Conservation (phyloP, 2,329 filamentous ascomycete genomes). For the Alternaria ventricosa region DNA sequence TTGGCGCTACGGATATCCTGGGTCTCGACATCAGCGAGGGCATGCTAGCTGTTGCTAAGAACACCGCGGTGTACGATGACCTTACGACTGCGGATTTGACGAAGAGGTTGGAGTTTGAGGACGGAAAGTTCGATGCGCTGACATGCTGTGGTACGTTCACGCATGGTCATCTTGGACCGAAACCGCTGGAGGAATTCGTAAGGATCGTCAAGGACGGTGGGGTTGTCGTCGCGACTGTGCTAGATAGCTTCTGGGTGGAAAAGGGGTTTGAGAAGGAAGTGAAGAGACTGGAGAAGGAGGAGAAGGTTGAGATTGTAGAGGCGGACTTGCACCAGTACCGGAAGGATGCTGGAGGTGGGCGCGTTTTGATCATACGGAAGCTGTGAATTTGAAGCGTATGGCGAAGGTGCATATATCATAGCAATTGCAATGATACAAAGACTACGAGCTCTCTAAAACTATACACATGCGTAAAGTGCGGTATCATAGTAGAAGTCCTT, state of each 20-base stretch:
- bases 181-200: slow-evolving; percentile 57
- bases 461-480: background rate
- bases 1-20: slow-evolving; percentile 56
- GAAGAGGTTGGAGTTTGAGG: slow-evolving; percentile 48
- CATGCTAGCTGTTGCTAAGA: slow-evolving; percentile 62
- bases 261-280: slow-evolving; percentile 58
- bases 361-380: slow-evolving; percentile 12
- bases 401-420: background rate
- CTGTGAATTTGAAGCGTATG: background rate
- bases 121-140: slow-evolving; percentile 58
- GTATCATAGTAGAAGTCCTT: background rate
- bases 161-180: slow-evolving; percentile 61
- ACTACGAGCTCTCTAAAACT: fast-evolving
- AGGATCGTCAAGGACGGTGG: slow-evolving; percentile 57
- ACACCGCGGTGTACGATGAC: slow-evolving; percentile 56
- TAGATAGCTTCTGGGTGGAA: slow-evolving; percentile 58
- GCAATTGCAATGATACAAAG: background rate
- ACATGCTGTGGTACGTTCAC: slow-evolving; percentile 64
- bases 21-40: slow-evolving; percentile 61
- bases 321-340: slow-evolving; percentile 42
- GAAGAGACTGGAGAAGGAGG: slow-evolving; percentile 44
- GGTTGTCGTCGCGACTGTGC: slow-evolving; percentile 59
- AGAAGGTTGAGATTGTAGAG: slow-evolving; percentile 47
- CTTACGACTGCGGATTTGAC: slow-evolving; percentile 58
- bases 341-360: slow-evolving; percentile 30